Evolutionary conservation across 1,284 basidiomycete species (phyloP), one percentile per base, ranked within the genome.

Genomic region (Heterobasidion occidentale): DNA sequence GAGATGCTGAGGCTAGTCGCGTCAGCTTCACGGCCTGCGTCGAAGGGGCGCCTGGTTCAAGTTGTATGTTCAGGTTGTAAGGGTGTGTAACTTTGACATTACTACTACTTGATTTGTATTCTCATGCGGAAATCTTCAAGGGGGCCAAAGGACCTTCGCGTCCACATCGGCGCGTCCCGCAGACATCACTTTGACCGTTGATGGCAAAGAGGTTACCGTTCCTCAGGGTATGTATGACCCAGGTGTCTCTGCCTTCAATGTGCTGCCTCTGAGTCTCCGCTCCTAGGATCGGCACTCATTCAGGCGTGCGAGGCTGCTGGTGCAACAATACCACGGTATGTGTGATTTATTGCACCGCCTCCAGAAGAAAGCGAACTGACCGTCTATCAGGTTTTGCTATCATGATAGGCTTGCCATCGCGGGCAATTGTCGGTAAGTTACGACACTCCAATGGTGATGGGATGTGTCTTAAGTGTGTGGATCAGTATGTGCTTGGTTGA

Each of bases 401-500:
- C 93, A 95, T 78, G 94, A 96, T 70, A 81, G 92, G 66, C 81
- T 97, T 46, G 92, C 93, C 44, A 94, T 97, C 66, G 94, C 94
- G 61, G 94, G 94, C 59, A 97, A 96, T 71, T 97, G 94, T 76
- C 89, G 94, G 90, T 91, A 65, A 61, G 59, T 36, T 27, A 9
- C 3, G 7, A 7, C 8, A 11, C 2, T 8, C 45, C 17, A 12
- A n/a, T 33, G 9, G 35, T 33, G 12, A 33, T 27, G 11, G 12
- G 46, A 9, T 11, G 27, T 4, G 12, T 20, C 19, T 48, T 3
- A 48, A 34, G 42, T 34, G 9, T 63, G 11, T 38, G 33, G 36
- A 9, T 6, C 35, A 82, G 91, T 68, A 97, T 97, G 96, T 99
- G 96, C 73, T 76, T 99, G 49, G 96, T 99, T 56, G 96, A 99